Evolutionary conservation across 2,329 filamentous ascomycete species (phyloP).

Genomic region (Exophiala sideris): DNA sequence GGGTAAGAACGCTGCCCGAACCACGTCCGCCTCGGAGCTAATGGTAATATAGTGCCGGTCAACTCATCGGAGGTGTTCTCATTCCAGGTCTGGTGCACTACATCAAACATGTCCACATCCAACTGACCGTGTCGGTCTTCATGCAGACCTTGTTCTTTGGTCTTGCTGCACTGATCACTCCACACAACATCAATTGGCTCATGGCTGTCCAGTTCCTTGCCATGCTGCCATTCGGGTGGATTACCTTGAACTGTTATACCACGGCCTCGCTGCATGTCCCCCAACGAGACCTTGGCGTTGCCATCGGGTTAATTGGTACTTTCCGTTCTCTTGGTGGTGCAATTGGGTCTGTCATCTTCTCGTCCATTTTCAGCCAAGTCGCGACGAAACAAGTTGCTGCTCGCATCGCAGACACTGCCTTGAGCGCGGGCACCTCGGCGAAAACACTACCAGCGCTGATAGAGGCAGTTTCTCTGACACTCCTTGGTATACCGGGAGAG

Average conservation of each 20-base stretch:
- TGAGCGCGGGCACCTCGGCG: slow-evolving; percentile 6
- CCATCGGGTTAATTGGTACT: slow-evolving; percentile 21
- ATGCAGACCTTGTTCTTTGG: slow-evolving; percentile 23
- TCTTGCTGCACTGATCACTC: slow-evolving; percentile 18
- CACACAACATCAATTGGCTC: slow-evolving; percentile 21
- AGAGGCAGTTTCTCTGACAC: slow-evolving; percentile 16
- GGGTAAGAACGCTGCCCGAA: slow-evolving; percentile 9
- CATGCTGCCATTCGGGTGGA: slow-evolving; percentile 22
- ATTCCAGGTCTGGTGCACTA: slow-evolving; percentile 19
- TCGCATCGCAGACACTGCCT: slow-evolving; percentile 8
- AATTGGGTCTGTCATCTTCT: slow-evolving; percentile 19
- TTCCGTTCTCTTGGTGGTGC: slow-evolving; percentile 20
- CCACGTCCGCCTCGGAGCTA: neutral
- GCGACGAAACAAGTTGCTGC: slow-evolving; percentile 11
- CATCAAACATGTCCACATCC: slow-evolving; percentile 20
- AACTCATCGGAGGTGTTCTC: slow-evolving; percentile 20
- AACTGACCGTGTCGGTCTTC: slow-evolving; percentile 21
- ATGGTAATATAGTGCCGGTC: slow-evolving; percentile 13
- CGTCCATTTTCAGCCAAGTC: slow-evolving; percentile 20
- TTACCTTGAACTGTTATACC: slow-evolving; percentile 20
- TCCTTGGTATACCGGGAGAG: slow-evolving; percentile 18
- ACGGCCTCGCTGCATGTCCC: slow-evolving; percentile 21
- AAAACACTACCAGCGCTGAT: slow-evolving; percentile 16
- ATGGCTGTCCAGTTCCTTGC: slow-evolving; percentile 21
- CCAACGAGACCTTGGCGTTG: slow-evolving; percentile 18